Evolutionary conservation across 2,329 filamentous ascomycete species (phyloP).

Genomic region (Ophiostoma tasmaniense): DNA sequence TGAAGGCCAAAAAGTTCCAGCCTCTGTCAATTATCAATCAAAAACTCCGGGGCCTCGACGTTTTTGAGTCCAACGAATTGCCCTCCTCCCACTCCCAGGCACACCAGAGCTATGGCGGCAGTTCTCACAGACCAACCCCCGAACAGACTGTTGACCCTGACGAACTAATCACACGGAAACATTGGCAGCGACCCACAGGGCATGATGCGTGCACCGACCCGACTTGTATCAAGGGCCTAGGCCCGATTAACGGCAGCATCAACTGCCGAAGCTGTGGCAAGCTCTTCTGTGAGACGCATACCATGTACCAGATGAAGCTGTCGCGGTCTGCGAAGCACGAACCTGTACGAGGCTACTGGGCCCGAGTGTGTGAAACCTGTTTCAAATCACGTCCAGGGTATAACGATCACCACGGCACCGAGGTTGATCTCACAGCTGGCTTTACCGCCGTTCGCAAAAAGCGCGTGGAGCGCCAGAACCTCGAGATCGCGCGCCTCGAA

Average conservation of each 20-base stretch:
- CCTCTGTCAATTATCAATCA: constrained; percentile 86
- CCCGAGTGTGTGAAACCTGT: constrained; percentile 95
- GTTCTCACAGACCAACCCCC: constrained; percentile 30
- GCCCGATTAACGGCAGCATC: constrained; percentile 70
- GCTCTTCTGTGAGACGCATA: constrained; percentile 93
- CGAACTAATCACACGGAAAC: constrained; percentile 74
- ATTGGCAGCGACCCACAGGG: constrained; percentile 74
- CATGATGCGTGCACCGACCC: constrained; percentile 83
- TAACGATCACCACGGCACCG: constrained; percentile 71
- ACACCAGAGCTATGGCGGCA: constrained; percentile 28
- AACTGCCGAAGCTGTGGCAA: constrained; percentile 92
- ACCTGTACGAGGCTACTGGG: constrained; percentile 84
- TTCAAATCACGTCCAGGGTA: constrained; percentile 95
- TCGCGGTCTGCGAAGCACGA: constrained; percentile 84
- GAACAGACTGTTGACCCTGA: constrained; percentile 62
- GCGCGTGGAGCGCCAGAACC: constrained; percentile 71
- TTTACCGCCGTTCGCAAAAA: constrained; percentile 67
- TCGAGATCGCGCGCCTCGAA: constrained; percentile 84
- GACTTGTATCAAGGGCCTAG: constrained; percentile 70
- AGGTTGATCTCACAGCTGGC: constrained; percentile 60
- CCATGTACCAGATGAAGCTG: constrained; percentile 99
- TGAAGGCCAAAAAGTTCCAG: constrained; percentile 88
- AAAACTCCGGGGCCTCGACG: constrained; percentile 83
- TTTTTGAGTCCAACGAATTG: constrained; percentile 86
- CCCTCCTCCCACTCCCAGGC: constrained; percentile 28